phyloP scores from a whole-genome alignment of 257 asterid species.

The Sherardia arvensis region DNA sequence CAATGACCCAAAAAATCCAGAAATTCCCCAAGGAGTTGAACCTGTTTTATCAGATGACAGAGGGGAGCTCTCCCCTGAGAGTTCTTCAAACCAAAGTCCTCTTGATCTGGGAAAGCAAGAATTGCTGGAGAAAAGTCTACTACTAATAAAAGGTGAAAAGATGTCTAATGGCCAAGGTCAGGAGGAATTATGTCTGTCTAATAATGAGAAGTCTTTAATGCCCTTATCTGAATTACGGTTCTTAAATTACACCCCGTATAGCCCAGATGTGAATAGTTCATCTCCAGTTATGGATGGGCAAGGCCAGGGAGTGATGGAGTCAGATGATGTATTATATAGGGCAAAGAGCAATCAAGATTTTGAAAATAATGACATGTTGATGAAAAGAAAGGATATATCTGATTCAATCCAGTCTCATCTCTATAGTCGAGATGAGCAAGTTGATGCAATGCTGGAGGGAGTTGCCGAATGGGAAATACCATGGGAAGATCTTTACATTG shows the following conservation, averaged over 20 bases:
- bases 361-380: slow-evolving; percentile 17
- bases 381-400: slow-evolving; percentile 23
- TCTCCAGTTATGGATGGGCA: slow-evolving; percentile 26
- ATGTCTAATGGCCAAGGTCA: slow-evolving; percentile 23
- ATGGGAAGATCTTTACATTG: slow-evolving; percentile 98
- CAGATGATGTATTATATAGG: slow-evolving; percentile 19
- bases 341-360: slow-evolving; percentile 24
- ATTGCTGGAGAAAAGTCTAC: slow-evolving; percentile 23
- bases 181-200: slow-evolving; percentile 19
- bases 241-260: slow-evolving; percentile 14
- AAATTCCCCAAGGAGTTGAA: slow-evolving; percentile 24
- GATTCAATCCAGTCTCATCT: slow-evolving; percentile 29
- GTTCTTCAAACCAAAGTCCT: slow-evolving; percentile 23
- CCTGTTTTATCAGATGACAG: slow-evolving; percentile 25
- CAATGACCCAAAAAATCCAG: slow-evolving; percentile 28
- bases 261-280: slow-evolving; percentile 20
- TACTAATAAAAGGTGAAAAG: slow-evolving; percentile 18
- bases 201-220: slow-evolving; percentile 30
- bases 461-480: slow-evolving; percentile 78
- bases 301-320: slow-evolving; percentile 26
- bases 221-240: slow-evolving; percentile 38
- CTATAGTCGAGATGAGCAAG: slow-evolving; percentile 35
- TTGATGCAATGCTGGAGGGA: slow-evolving; percentile 52
- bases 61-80: slow-evolving; percentile 21
- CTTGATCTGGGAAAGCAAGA: slow-evolving; percentile 25